Evolutionary conservation across 208 protist species (phyloP), one percentile per base, ranked within the genome.

Genomic region (Leishmania lainsoni): DNA sequence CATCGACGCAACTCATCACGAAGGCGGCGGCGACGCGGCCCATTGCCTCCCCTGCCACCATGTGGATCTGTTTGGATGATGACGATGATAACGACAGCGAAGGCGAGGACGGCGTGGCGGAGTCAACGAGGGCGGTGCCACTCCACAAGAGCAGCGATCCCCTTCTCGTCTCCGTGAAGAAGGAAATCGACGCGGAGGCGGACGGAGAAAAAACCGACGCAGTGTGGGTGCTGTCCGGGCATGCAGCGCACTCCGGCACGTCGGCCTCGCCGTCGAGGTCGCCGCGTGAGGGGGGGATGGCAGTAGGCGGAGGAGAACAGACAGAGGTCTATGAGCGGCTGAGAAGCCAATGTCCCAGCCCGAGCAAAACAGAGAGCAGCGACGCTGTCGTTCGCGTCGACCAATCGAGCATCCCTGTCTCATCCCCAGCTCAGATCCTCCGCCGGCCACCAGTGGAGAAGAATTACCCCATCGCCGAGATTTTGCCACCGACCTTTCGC

Each of bases 61-160:
- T 93, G 82, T 96, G 92, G 92, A 96, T 96, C 78, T 92, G 86
- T 77, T 76, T 96, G 17, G 90, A 94, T 54, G 91, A 94, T 63
- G 88, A 93, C 79, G 91, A 94, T 75, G 87, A 93, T 29, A 85
- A 90, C 14, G 87, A 77, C 22, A 35, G 35, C 8, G 77, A 66
- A 20, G 76, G 49, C 26, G 75, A 80, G 39, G 76, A 51, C 29
- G 32, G 12, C 20, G n/a, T 29, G 20, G 54, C 48, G 17, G 29
- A 63, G 42, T 14, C 58, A 9, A 22, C 5, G 56, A 49, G 4
- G 32, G 54, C n/a, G 20, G 42, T 45, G 58, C 32, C 54, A 42
- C 59, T 9, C 42, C 17, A 48, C 75, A 68, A 39, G 59, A 42
- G 59, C 42, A 35, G 26, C 5, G 54, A 56, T 54, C 4, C 8